These are phyloP conservation scores for Pelargonium fulgidum DNA, from an alignment of 441 rosid genomes.

Conservation along the genomic window DNA sequence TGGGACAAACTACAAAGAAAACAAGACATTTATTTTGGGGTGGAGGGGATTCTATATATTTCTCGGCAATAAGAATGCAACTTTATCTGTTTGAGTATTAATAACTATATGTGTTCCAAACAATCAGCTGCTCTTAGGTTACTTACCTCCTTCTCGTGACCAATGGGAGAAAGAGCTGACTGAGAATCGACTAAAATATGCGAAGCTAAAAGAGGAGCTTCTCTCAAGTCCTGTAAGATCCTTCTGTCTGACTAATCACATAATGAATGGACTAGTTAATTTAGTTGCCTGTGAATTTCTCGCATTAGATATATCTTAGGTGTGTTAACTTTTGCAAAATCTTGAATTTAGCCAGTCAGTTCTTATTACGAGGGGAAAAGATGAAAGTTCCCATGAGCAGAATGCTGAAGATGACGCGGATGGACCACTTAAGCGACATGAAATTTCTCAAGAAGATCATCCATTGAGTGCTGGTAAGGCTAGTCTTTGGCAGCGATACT, in stretches of 20 bases:
- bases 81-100: background rate
- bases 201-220: slow-evolving; percentile 54
- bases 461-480: slow-evolving; percentile 60
- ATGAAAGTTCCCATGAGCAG: slow-evolving; percentile 26
- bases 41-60: background rate
- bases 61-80: background rate
- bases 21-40: too few species aligned
- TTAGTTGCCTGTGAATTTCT: too few species aligned
- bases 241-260: slow-evolving; percentile 12
- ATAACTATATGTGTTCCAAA: background rate
- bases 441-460: slow-evolving; percentile 64
- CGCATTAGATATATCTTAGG: too few species aligned
- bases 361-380: slow-evolving; percentile 25
- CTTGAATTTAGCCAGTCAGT: slow-evolving; percentile 55
- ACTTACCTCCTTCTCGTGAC: slow-evolving; percentile 51
- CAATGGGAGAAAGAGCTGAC: slow-evolving; percentile 55
- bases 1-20: too few species aligned
- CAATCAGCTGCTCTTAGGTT: slow-evolving; percentile 54
- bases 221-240: slow-evolving; percentile 59
- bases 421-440: slow-evolving; percentile 50
- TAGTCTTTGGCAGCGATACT: slow-evolving; percentile 57
- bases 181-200: slow-evolving; percentile 48
- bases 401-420: slow-evolving; percentile 29
- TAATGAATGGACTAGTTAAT: slow-evolving; percentile 4
- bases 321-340: slow-evolving; percentile 15